Conservation (phyloP, 164 flowering plant species). For the Vitis rupestris region DNA sequence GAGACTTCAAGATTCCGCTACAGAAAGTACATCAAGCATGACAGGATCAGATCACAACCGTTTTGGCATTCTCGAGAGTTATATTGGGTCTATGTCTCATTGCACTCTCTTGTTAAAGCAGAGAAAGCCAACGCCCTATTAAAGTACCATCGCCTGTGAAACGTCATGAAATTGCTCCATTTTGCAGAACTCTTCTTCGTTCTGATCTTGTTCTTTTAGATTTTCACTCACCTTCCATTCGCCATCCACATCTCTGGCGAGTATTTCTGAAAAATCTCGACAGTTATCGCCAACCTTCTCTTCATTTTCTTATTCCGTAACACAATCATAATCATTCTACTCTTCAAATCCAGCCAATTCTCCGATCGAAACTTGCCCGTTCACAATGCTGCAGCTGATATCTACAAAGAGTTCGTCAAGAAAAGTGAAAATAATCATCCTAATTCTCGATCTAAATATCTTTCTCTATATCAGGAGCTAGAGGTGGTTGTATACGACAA, state of each 20-base stretch:
- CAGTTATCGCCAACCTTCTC: conserved; percentile 44
- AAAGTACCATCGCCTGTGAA: conserved; percentile 30
- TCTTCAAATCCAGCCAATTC: conserved; percentile 32
- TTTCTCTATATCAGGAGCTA: background rate
- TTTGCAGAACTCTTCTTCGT: conserved; percentile 41
- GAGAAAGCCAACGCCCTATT: conserved; percentile 49
- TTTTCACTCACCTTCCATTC: conserved; percentile 35
- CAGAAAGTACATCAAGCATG: too few species aligned
- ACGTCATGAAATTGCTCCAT: conserved; percentile 45
- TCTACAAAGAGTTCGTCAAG: conserved; percentile 24
- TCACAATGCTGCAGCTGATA: conserved; percentile 10
- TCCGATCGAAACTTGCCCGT: conserved; percentile 6
- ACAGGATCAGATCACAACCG: too few species aligned
- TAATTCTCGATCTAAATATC: background rate
- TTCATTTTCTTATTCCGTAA: conserved; percentile 46
- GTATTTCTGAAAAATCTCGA: conserved; percentile 21
- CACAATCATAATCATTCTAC: conserved; percentile 40
- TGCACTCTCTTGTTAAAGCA: conserved; percentile 20
- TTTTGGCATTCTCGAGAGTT: too few species aligned
- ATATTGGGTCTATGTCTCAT: too few species aligned
- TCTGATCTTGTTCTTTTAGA: conserved; percentile 43
- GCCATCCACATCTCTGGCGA: conserved; percentile 40
- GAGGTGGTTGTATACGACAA: conserved; percentile 47
- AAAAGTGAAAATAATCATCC: conserved; percentile 6
- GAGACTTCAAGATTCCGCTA: too few species aligned